phyloP scores from a whole-genome alignment of 23 red algal species.

The Chondrus crispus region DNA sequence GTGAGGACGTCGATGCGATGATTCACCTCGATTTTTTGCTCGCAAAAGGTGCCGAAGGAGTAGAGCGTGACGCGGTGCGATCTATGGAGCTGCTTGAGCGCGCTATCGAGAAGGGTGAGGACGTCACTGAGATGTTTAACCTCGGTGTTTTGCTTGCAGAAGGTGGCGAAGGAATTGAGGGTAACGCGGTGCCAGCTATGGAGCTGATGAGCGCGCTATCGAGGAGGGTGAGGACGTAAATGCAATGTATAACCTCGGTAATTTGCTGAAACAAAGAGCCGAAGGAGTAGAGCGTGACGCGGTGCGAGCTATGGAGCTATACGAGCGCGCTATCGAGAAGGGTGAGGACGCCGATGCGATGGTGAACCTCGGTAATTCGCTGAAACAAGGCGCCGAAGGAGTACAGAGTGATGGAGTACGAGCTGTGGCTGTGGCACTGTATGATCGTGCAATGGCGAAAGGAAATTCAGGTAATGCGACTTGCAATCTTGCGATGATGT shows the following conservation, averaged over 20 bases:
- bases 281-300: neutral
- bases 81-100: neutral
- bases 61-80: neutral
- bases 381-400: neutral
- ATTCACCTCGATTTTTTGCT: neutral
- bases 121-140: neutral
- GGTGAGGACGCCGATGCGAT: neutral
- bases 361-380: neutral
- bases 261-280: neutral
- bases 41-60: neutral
- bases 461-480: neutral
- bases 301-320: neutral
- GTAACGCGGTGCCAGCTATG: neutral
- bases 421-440: constrained; percentile 16
- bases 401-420: neutral
- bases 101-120: neutral
- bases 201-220: neutral
- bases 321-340: neutral
- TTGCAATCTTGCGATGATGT: neutral
- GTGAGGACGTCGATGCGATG: neutral
- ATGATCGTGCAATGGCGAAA: constrained; percentile 2
- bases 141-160: neutral
- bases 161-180: neutral
- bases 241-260: neutral
- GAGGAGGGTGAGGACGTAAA: neutral